A percentile compares a stretch with the other conserved stretches of the same genome.
Evolutionary conservation across 331 rosid species (phyloP).

Genomic region (Spiraea crenata): DNA sequence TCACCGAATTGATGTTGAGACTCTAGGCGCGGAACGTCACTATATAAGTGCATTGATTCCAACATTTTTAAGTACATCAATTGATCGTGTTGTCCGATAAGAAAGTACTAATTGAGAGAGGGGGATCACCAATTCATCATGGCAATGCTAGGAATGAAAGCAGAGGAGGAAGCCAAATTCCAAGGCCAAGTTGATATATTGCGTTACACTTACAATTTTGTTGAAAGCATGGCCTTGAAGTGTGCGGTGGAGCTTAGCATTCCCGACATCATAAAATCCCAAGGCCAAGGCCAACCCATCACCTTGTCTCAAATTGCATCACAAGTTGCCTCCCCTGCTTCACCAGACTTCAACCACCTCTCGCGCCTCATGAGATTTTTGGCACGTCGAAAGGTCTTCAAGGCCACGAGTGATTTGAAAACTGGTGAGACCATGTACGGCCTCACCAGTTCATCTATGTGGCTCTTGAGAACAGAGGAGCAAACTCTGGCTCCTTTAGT

Average conservation of each 20-base stretch:
- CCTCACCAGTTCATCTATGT: neutral
- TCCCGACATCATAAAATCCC: slow-evolving; percentile 18
- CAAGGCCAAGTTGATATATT: slow-evolving; percentile 8
- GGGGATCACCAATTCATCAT: neutral
- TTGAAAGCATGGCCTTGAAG: slow-evolving; percentile 4
- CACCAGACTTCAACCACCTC: neutral
- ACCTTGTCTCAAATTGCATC: slow-evolving; percentile 10
- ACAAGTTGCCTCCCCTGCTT: neutral
- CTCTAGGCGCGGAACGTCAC: no score
- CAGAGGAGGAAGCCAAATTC: neutral
- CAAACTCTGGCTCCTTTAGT: neutral
- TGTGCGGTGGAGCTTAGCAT: slow-evolving; percentile 17
- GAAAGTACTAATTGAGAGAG: no score
- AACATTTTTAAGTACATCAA: no score
- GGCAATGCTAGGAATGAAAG: neutral
- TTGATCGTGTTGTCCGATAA: no score
- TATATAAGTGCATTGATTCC: no score
- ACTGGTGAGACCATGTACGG: neutral
- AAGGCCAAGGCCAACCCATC: neutral
- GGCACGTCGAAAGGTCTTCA: neutral
- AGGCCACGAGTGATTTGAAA: neutral
- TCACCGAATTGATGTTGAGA: no score
- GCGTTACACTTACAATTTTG: neutral
- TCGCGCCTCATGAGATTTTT: slow-evolving; percentile 13
- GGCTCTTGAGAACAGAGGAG: slow-evolving; percentile 5